These are phyloP conservation scores for Trichoderma asperelloides DNA, from an alignment of 495 filamentous ascomycete species.

Conservation along the genomic window DNA sequence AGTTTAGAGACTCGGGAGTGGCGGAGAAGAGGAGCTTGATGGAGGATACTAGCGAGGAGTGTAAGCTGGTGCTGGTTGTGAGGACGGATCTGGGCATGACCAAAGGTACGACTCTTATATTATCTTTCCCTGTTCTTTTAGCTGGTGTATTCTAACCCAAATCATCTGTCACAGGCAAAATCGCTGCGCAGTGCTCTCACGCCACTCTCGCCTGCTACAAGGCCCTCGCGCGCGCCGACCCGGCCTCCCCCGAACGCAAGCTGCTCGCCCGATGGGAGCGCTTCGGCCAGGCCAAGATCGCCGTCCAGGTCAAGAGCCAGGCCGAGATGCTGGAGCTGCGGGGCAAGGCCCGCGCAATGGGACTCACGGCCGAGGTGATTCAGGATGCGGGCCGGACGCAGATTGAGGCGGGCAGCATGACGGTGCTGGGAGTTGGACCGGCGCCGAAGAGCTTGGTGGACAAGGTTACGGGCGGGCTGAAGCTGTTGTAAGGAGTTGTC, in stretches of 20 bases:
- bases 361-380: constrained; percentile 79
- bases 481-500: constrained; percentile 55
- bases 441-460: constrained; percentile 84
- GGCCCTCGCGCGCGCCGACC: constrained; percentile 49
- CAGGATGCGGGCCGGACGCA: constrained; percentile 95
- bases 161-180: constrained; percentile 70
- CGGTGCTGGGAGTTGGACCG: constrained; percentile 81
- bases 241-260: constrained; percentile 40
- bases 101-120: constrained; percentile 78
- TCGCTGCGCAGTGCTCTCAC: constrained; percentile 92
- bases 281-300: constrained; percentile 83
- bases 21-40: constrained; percentile 13
- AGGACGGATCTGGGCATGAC: constrained; percentile 93
- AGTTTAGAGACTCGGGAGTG: constrained; percentile 7
- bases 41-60: constrained; percentile 58
- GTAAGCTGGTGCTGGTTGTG: constrained; percentile 89
- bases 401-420: constrained; percentile 85
- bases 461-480: constrained; percentile 77
- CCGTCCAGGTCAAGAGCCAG: constrained; percentile 74
- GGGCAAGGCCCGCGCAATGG: constrained; percentile 70
- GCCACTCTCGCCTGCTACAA: constrained; percentile 97
- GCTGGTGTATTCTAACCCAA: no score
- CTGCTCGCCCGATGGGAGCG: constrained; percentile 81
- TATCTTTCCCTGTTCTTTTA: background rate
- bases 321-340: constrained; percentile 72